Evolutionary conservation across 2,329 filamentous ascomycete species (phyloP), one percentile per base, ranked within the genome.

Genomic region (Gnomoniopsis sp.): DNA sequence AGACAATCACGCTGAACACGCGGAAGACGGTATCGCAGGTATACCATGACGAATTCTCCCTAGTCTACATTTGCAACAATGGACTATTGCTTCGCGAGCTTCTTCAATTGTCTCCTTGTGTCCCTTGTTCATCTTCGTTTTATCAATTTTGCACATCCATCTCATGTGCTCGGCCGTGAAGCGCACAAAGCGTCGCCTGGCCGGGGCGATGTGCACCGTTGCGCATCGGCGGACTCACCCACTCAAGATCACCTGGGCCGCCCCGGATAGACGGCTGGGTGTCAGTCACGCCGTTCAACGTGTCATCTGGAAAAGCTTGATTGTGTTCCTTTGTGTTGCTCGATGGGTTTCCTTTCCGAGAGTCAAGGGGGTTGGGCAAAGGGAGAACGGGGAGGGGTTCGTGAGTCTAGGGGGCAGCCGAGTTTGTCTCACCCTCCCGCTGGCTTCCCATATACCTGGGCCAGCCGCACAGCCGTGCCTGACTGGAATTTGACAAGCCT

Each of bases 351-450:
- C 46, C 21, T 52, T 56, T 49, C 33, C 14, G 26, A 55, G 44
- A 52, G 43, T 17, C 34, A 59, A 46, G 46, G 52, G 56, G 56
- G 52, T 21, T 38, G 15, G 34, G 38, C 38, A 12, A 59, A 61
- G 59, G 59, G 59, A 59, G 41, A 43, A 19, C n/a, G 17, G 22
- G 43, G 23, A 38, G 49, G 17, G 15, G 30, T 7, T 44, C 30
- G 15, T 26, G 41, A 46, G 55, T 43, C 41, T 43, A 48, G n/a
- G 52, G 43, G n/a, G 33, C 36, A 46, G n/a, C 21, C 21, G 23
- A 47, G 19, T 6, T 17, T 59, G 59, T 61, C 59, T 61, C 59
- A 61, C 49, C 19, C 23, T 34, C 26, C 43, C 43, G 6, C 43
- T 46, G 34, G 30, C 19, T 26, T 15, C 36, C 46, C 22, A 43